Evolutionary conservation across 2,329 filamentous ascomycete genomes (phyloP), one percentile per base, ranked within the genome.

Genomic region (Didymella arachidicola): DNA sequence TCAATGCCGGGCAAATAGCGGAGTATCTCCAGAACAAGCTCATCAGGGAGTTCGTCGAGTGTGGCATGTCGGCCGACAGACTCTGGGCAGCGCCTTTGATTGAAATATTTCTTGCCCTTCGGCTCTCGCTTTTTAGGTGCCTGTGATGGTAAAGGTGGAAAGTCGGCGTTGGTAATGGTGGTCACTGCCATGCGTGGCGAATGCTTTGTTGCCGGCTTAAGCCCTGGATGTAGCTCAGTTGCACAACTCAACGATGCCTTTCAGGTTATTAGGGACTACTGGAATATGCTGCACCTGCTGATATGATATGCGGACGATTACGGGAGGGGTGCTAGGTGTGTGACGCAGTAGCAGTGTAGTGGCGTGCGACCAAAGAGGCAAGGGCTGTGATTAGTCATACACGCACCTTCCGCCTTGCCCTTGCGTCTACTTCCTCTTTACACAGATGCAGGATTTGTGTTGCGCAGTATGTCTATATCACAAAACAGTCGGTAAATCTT

Each of bases 11-110:
- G 63, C 3, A 75, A 38, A 43, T 72, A 63, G 7, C 61, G 46
- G 22, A 73, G 44, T n/a, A 74, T 70, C 14, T 64, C 48, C 3
- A 71, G 50, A n/a, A 73, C 50, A 1, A 74, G 62, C 53, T 75
- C 72, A 39, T 70, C 66, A 1, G 72, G 71, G 10, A 75, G 62
- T 44, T 70, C 60, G 29, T 60, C 53, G 11, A 73, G 36, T 8
- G 67, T 62, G 25, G 60, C 51, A 18, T 12, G 30, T 14, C 22
- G 11, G 2, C 22, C 25, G 29, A 18, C 12, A 26, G 7, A 5
- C 16, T 42, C 51, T n/a, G 30, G 12, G 4, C 30, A 22, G 12
- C 44, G 29, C 10, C 4, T 7, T 16, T 19, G 19, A 26, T 10
- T 16, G 19, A 16, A 22, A 16, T 1, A 11, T 36, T 30, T 29